Evolutionary conservation across 352 stramenopile genomes (phyloP).

Genomic region (Pilasporangium apinafurcum): DNA sequence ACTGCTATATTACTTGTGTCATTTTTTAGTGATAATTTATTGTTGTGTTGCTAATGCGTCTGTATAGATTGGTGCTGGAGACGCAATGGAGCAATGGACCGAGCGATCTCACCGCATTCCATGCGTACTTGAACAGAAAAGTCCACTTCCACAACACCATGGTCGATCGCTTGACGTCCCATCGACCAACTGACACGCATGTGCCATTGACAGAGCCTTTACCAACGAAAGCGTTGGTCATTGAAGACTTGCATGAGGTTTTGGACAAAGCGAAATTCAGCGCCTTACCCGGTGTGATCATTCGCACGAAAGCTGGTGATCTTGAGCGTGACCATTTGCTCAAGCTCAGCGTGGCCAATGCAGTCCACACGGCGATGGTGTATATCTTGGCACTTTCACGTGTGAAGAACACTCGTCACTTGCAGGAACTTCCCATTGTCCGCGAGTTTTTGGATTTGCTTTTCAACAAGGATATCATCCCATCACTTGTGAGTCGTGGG

Average conservation of each 20-base stretch:
- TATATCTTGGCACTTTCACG: conserved; percentile 62
- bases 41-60: background rate
- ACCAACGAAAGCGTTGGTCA: conserved; percentile 53
- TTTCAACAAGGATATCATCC: conserved; percentile 70
- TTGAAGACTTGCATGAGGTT: conserved; percentile 46
- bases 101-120: conserved; percentile 13
- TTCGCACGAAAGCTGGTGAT: conserved; percentile 28
- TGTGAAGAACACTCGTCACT: conserved; percentile 23
- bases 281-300: conserved; percentile 30
- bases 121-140: conserved; percentile 24
- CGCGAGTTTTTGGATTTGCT: conserved; percentile 73
- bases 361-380: conserved; percentile 88
- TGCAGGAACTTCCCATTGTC: conserved; percentile 21
- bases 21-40: no score
- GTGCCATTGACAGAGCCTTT: conserved; percentile 54
- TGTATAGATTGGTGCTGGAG: conserved; percentile 15
- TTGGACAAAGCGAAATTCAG: conserved; percentile 19
- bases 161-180: conserved; percentile 64
- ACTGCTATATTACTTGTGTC: background rate
- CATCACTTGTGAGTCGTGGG: conserved; percentile 23
- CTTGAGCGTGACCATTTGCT: conserved; percentile 77
- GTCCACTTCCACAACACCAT: conserved; percentile 84
- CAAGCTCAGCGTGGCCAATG: conserved; percentile 90
- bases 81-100: conserved; percentile 16
- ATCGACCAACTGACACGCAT: conserved; percentile 27